Conservation (phyloP, 441 rosid genomes). For the Syzygium malaccense region DNA sequence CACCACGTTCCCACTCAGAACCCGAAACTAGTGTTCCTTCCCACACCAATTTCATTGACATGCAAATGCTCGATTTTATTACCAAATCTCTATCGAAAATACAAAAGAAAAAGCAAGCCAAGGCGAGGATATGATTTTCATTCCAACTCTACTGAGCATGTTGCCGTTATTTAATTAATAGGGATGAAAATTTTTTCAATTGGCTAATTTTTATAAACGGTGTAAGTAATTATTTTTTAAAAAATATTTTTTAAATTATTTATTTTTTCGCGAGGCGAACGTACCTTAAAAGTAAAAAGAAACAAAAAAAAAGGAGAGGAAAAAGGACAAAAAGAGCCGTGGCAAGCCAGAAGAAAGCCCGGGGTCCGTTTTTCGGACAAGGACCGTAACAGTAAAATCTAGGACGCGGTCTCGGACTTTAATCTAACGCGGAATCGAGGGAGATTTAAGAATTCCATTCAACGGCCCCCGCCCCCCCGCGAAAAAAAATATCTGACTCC, state of each 20-base stretch:
- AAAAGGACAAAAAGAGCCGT: not conserved
- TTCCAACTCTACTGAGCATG: too few species aligned
- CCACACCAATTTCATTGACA: not conserved
- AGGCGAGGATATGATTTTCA: not conserved
- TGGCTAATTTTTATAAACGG: too few species aligned
- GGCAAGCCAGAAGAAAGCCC: not conserved
- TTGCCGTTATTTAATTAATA: too few species aligned
- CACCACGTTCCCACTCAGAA: fast-evolving
- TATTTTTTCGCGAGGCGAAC: too few species aligned
- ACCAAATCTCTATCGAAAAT: not conserved
- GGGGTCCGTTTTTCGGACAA: not conserved
- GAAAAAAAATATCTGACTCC: not conserved
- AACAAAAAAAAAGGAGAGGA: not conserved
- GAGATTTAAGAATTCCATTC: not conserved
- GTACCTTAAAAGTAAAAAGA: too few species aligned
- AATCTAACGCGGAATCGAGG: not conserved
- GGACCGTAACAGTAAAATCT: not conserved
- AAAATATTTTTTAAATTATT: too few species aligned
- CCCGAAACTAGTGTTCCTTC: fast-evolving
- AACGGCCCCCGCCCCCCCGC: not conserved
- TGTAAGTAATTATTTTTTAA: too few species aligned
- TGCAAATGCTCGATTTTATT: not conserved
- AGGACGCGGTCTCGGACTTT: not conserved
- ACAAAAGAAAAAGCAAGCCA: not conserved
- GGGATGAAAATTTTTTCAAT: not conserved